Conservation (phyloP, 2,329 filamentous ascomycete genomes). For the Talaromyces atroroseus region DNA sequence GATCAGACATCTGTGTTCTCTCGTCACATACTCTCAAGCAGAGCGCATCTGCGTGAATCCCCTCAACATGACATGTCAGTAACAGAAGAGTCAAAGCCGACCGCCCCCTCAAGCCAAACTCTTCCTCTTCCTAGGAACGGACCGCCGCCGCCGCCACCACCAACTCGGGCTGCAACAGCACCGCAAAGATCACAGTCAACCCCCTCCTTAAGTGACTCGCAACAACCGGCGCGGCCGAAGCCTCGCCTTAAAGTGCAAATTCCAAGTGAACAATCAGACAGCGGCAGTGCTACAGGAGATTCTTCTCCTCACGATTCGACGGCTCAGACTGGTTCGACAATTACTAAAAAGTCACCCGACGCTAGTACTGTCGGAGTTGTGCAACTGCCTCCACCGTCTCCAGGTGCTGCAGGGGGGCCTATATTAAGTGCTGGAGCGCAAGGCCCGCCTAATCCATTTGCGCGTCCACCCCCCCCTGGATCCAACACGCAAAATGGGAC, state of each 20-base stretch:
- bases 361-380: conserved; percentile 66
- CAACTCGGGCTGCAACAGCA: conserved; percentile 47
- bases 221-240: conserved; percentile 61
- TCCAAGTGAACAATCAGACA: conserved; percentile 80
- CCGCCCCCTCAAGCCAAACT: conserved; percentile 52
- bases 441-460: conserved; percentile 93
- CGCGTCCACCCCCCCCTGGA: conserved; percentile 71
- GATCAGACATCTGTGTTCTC: conserved; percentile 83
- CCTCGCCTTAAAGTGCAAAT: conserved; percentile 91
- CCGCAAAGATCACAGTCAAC: conserved; percentile 47
- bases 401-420: conserved; percentile 50
- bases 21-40: conserved; percentile 67
- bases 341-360: conserved; percentile 49
- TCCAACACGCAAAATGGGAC: conserved; percentile 34
- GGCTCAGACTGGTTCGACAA: conserved; percentile 55
- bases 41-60: conserved; percentile 48
- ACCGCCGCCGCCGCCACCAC: conserved; percentile 54
- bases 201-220: conserved; percentile 70
- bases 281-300: conserved; percentile 65
- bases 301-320: conserved; percentile 59
- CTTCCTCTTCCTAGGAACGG: conserved; percentile 34
- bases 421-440: conserved; percentile 85
- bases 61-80: conserved; percentile 38
- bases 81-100: conserved; percentile 31
- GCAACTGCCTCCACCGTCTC: conserved; percentile 76